Evolutionary conservation across 1,284 basidiomycete species (phyloP).

Genomic region (Apiotrichum sp.): DNA sequence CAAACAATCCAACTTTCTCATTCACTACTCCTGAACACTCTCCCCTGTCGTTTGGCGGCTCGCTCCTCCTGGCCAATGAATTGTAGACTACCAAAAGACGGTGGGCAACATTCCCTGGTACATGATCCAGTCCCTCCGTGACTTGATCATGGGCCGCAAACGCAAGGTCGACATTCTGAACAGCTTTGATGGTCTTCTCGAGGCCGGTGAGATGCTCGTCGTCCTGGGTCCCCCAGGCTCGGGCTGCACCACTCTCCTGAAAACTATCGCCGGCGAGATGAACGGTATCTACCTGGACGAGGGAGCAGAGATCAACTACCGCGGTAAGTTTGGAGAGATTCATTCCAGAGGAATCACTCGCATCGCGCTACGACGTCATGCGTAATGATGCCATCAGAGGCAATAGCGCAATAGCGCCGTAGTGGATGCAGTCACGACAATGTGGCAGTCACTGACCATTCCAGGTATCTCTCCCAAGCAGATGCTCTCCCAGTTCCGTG

Average conservation of each 20-base stretch:
- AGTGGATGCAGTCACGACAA: too few species aligned
- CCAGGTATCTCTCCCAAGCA: constrained; percentile 42
- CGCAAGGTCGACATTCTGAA: constrained; percentile 51
- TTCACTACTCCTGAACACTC: too few species aligned
- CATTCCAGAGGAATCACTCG: too few species aligned
- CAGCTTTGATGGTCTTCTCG: constrained; percentile 48
- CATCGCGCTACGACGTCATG: too few species aligned
- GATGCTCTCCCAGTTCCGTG: constrained; percentile 44
- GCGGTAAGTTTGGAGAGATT: constrained; percentile 35
- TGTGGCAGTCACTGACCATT: too few species aligned
- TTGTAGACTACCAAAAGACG: constrained; percentile 50
- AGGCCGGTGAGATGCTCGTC: constrained; percentile 54
- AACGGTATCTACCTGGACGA: constrained; percentile 50
- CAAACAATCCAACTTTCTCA: too few species aligned
- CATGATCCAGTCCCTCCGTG: constrained; percentile 34
- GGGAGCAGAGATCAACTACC: constrained; percentile 43
- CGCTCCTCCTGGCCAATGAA: too few species aligned
- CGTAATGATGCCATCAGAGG: too few species aligned
- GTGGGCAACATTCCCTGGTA: constrained; percentile 49
- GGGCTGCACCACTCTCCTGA: constrained; percentile 55
- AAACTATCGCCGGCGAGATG: constrained; percentile 55
- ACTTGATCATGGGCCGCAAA: constrained; percentile 41
- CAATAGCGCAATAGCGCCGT: too few species aligned
- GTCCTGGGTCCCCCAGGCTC: constrained; percentile 59
- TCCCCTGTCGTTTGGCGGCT: too few species aligned